Base-by-base conservation (phyloP, 169 alveolate species). In the Plasmodium coatneyi region DNA sequence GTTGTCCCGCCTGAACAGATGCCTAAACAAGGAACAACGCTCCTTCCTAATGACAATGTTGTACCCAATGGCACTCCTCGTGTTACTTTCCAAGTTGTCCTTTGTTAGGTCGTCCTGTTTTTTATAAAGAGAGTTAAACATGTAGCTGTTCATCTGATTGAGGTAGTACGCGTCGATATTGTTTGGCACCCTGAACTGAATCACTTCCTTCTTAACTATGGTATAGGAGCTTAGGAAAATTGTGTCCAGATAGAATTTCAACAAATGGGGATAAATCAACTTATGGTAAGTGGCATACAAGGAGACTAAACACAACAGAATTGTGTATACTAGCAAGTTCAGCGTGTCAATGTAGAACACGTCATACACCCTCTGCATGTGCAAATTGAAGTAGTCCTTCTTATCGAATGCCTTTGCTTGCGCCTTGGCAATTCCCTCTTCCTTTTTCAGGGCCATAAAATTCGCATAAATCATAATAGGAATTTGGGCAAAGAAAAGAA, bases 1-100 rank as follows among this genome's bases (percentile, higher is more conserved):
- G 25, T 80, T 30, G 41, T 49, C 79, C 54, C 83, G 30, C 52
- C 71, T 78, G 74, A 82, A 80, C 1, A 95, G 36, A 19, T 78
- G 52, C 49, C 22, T 34, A n/a, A 84, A 83, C 1, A 82, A 25
- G 34, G 91, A 34, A 46, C 71, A 80, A 43, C 89, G 46, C 39
- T 94, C 95, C 71, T 86, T 92, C 60, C 92, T 80, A 5, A 87
- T 79, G 83, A 83, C 96, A 74, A 91, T 90, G 86, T 80, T 86
- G 39, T 89, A 89, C 7, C 94, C 94, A 36, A 89, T 79, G 19
- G 96, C 87, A 46, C 95, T 91, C 79, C 90, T 89, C 32, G 95
- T 83, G 30, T 56, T 95, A 25, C 92, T 80, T 25, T 90, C 92
- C 80, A 94, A 32, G 46, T 90, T 78, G 81, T 84, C 95, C 34